Base-by-base conservation (phyloP, 1,139 yeast species). In the Ashbya aceris region DNA sequence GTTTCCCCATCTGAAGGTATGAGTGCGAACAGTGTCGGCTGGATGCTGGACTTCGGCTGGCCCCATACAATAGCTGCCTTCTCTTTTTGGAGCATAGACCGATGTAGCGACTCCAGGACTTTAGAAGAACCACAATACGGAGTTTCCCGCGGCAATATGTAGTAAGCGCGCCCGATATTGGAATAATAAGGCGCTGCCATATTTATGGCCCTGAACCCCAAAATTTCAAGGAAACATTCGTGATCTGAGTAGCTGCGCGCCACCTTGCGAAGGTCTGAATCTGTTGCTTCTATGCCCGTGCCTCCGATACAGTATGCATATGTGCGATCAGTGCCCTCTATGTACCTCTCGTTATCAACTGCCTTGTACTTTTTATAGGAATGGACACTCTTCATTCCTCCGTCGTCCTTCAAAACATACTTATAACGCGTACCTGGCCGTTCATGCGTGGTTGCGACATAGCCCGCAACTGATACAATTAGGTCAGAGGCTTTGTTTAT, bases 41-140 rank as follows among this genome's bases (percentile, higher is more conserved):
- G 60, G 1, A 86, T 63, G 47, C 69, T 70, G 39, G 60, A 65
- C 45, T 80, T 72, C 6, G 71, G 54, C 52, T 79, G 74, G 1
- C 95, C 89, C 78, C 89, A 84, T 1, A 83, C 73, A 8, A 91
- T 62, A 0, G 84, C 93, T 51, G 73, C 78, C 54, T 74, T 75
- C 4, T 68, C 54, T 40, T 73, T 66, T 40, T 69, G 69, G 3
- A 66, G 56, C 62, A 93, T 66, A 2, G 81, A 71, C 41, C 75
- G 77, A 55, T 77, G 83, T 7, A 91, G 64, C 0, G 89, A 72
- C 1, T 83, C 70, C 55, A 87, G 75, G 0, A 93, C 80, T 30
- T 76, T 64, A 14, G 71, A 67, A 0, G 96, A 84, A 11, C 89
- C 83, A 13, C 69, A 62, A 48, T 67, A 76, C 31, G 70, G 71